Evolutionary conservation across 306 rosid genomes (phyloP).

Genomic region (Castanea mollissima): DNA sequence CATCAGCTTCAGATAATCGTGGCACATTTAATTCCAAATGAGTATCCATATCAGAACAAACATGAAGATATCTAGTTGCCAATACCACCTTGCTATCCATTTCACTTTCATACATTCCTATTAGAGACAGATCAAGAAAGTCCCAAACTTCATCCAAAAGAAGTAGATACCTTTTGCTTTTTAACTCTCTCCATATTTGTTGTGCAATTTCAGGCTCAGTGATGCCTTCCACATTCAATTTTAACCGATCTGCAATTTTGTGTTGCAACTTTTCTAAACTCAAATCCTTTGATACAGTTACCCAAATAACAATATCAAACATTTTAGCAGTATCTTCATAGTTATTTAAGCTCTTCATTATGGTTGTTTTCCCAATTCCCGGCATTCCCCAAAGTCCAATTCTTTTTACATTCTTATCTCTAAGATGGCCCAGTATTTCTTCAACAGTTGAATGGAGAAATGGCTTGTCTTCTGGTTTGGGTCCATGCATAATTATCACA

Average conservation of each 20-base stretch:
- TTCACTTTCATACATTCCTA: slow-evolving; percentile 18
- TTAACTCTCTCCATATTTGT: slow-evolving; percentile 11
- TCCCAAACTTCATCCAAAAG: slow-evolving; percentile 29
- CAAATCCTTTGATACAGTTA: neutral
- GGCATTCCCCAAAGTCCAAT: neutral
- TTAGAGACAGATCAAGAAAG: neutral
- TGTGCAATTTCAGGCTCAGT: slow-evolving; percentile 1
- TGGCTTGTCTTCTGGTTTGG: neutral
- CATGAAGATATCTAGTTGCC: neutral
- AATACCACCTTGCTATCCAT: slow-evolving; percentile 26
- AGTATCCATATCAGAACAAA: neutral
- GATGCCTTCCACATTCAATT: neutral
- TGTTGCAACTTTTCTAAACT: neutral
- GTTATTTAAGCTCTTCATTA: neutral
- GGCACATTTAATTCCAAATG: neutral
- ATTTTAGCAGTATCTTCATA: neutral
- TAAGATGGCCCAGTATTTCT: neutral
- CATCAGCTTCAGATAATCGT: slow-evolving; percentile 17
- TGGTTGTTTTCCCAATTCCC: neutral
- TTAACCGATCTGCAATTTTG: neutral
- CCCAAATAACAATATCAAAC: neutral
- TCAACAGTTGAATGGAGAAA: neutral
- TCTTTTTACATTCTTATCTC: neutral
- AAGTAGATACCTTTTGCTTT: slow-evolving; percentile 17
- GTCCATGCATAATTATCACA: neutral